Conservation (phyloP, 345 rosid genomes). For the Triadica sebifera region DNA sequence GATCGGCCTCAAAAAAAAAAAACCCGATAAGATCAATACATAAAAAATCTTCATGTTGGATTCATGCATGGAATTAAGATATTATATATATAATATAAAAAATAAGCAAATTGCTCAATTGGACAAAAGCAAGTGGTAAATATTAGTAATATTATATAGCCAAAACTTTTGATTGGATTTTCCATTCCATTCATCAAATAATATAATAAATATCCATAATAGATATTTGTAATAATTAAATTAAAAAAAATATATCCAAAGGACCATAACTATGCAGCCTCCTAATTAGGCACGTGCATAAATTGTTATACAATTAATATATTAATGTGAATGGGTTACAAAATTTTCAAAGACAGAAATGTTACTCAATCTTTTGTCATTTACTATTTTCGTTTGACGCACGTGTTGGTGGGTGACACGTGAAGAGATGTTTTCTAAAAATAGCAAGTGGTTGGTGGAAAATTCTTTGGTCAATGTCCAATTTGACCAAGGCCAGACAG, state of each 20-base stretch:
- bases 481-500: background rate
- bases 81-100: background rate
- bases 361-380: background rate
- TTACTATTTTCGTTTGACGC: too few species aligned
- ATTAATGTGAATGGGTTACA: background rate
- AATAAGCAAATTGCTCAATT: background rate
- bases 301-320: too few species aligned
- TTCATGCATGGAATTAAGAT: background rate
- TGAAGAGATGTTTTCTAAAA: background rate
- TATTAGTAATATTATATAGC: background rate
- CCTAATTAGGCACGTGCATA: slow-evolving; percentile 9
- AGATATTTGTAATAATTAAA: background rate
- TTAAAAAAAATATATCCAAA: background rate
- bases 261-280: slow-evolving; percentile 12
- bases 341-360: background rate
- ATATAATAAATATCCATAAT: background rate
- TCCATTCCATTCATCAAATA: background rate
- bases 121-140: background rate
- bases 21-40: background rate
- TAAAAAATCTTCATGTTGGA: background rate
- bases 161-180: slow-evolving; percentile 7
- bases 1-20: background rate
- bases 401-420: slow-evolving; percentile 1
- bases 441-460: background rate
- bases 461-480: background rate